Evolutionary conservation across 2,329 filamentous ascomycete species (phyloP).

Genomic region (Purpureocillium takamizusanense): DNA sequence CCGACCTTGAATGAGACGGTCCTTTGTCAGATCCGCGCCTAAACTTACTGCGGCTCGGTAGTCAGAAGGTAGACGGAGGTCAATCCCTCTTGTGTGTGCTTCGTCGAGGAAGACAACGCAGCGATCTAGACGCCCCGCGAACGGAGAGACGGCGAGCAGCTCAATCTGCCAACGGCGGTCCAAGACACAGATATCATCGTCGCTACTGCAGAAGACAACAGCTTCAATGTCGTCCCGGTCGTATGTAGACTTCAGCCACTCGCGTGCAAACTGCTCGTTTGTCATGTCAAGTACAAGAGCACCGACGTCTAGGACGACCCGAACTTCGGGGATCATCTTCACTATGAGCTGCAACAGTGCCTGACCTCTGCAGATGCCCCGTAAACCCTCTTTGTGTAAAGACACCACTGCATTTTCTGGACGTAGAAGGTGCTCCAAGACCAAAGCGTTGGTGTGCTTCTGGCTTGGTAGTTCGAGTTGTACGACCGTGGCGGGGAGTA

Average conservation of each 20-base stretch:
- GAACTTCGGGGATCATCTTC: slow-evolving; percentile 25
- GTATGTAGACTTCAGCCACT: slow-evolving; percentile 35
- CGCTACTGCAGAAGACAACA: slow-evolving; percentile 46
- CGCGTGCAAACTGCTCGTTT: slow-evolving; percentile 42
- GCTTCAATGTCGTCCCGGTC: slow-evolving; percentile 6
- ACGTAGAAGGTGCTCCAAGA: slow-evolving; percentile 47
- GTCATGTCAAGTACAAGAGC: slow-evolving; percentile 56
- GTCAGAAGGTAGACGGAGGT: slow-evolving; percentile 47
- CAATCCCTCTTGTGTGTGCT: slow-evolving; percentile 59
- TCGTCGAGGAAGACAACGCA: slow-evolving; percentile 64
- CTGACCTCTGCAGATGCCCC: slow-evolving; percentile 14
- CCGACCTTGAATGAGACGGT: slow-evolving; percentile 57
- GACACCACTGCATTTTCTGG: slow-evolving; percentile 33
- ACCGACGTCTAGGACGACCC: slow-evolving; percentile 61
- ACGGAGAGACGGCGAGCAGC: slow-evolving; percentile 48
- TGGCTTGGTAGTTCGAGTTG: slow-evolving; percentile 45
- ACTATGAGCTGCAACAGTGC: slow-evolving; percentile 33
- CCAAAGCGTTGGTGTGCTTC: slow-evolving; percentile 55
- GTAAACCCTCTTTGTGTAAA: background rate
- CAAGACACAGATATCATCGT: slow-evolving; percentile 44
- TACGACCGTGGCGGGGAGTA: slow-evolving; percentile 44
- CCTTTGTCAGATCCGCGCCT: slow-evolving; percentile 55
- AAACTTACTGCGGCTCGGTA: slow-evolving; percentile 60
- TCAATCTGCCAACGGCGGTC: slow-evolving; percentile 36
- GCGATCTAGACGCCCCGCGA: slow-evolving; percentile 38